Evolutionary conservation across 306 rosid genomes (phyloP).

Genomic region (Citrullus colocynthis): DNA sequence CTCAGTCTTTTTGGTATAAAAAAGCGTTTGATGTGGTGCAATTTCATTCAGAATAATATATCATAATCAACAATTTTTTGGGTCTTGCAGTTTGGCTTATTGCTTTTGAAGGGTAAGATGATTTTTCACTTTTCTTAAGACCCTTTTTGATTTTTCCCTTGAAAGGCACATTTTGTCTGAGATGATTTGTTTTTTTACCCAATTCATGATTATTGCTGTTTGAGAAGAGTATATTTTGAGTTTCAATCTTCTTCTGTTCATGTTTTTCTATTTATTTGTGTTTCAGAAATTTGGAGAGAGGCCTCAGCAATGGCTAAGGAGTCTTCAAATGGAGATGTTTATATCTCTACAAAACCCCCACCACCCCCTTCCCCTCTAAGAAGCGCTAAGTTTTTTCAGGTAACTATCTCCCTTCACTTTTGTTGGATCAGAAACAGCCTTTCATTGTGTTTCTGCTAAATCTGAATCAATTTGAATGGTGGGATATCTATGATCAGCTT

Average conservation of each 20-base stretch:
- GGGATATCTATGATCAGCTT: not conserved
- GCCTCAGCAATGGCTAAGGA: conserved; percentile 30
- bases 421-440: too few relatives aligned
- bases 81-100: not conserved
- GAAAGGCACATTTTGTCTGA: not conserved
- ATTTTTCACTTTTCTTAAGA: not conserved
- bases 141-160: not conserved
- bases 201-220: not conserved
- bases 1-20: not conserved
- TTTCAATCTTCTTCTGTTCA: not conserved
- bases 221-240: not conserved
- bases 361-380: conserved; percentile 46
- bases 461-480: not conserved
- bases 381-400: conserved; percentile 50
- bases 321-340: conserved; percentile 31
- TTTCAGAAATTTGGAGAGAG: conserved; percentile 15
- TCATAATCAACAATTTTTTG: not conserved
- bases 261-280: not conserved
- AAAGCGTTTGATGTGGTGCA: not conserved
- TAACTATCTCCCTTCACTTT: not conserved
- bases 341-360: conserved; percentile 30
- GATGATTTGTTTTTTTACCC: not conserved
- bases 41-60: not conserved
- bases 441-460: too few relatives aligned
- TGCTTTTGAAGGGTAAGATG: not conserved